phyloP scores from a whole-genome alignment of 208 protist genomes.

The Trypanosoma brucei region DNA sequence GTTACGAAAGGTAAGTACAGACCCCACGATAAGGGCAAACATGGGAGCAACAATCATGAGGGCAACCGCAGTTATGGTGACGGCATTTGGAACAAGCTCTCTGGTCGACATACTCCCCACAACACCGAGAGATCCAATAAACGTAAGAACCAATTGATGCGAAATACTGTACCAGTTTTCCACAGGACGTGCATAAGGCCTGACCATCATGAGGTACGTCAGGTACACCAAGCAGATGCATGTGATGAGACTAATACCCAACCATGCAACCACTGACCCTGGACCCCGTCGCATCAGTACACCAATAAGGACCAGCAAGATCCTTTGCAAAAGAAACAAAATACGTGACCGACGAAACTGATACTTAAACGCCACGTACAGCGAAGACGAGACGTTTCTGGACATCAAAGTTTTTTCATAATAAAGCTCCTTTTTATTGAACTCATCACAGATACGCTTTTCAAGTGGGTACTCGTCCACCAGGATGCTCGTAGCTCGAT shows the following conservation, averaged over 20 bases:
- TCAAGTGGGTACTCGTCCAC: conserved; percentile 60
- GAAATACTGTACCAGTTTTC: conserved; percentile 44
- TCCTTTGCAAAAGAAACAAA: conserved; percentile 59
- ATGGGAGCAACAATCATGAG: conserved; percentile 40
- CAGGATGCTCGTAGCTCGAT: conserved; percentile 41
- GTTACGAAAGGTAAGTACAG: conserved; percentile 41
- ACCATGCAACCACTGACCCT: conserved; percentile 17
- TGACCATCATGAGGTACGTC: conserved; percentile 24
- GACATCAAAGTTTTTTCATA: conserved; percentile 63
- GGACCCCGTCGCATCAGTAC: conserved; percentile 26
- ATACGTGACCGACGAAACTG: conserved; percentile 54
- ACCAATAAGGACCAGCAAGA: conserved; percentile 46
- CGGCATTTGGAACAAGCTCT: conserved; percentile 17
- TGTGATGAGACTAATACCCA: conserved; percentile 46
- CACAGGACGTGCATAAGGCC: conserved; percentile 48
- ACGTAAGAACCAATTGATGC: conserved; percentile 40
- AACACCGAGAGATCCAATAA: conserved; percentile 33
- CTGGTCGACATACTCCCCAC: conserved; percentile 14
- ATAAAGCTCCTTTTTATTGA: conserved; percentile 52
- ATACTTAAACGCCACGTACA: conserved; percentile 58
- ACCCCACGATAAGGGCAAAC: conserved; percentile 37
- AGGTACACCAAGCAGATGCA: conserved; percentile 34
- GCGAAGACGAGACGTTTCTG: conserved; percentile 42
- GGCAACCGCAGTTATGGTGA: conserved; percentile 37
- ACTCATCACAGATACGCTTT: conserved; percentile 48